Evolutionary conservation across 495 filamentous ascomycete genomes (phyloP).

Genomic region (Talaromyces wortmannii): DNA sequence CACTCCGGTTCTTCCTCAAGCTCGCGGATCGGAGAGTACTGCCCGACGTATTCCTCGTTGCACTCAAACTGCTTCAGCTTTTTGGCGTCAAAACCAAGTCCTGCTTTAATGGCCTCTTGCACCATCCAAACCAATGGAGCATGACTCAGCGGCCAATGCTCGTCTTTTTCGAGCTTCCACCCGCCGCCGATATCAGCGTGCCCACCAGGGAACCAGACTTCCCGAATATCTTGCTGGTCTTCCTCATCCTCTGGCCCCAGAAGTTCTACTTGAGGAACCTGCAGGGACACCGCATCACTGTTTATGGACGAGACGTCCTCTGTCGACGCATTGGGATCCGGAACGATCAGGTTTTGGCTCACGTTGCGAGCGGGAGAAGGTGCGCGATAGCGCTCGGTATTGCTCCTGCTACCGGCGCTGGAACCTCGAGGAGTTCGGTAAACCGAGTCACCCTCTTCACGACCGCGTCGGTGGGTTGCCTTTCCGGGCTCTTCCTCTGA

Average conservation of each 20-base stretch:
- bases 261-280: constrained; percentile 15
- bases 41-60: constrained; percentile 39
- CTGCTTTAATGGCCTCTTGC: constrained; percentile 66
- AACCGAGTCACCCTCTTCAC: constrained; percentile 20
- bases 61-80: constrained; percentile 64
- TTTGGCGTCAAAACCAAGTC: constrained; percentile 60
- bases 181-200: constrained; percentile 84
- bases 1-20: constrained; percentile 12
- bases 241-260: constrained; percentile 40
- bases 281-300: constrained; percentile 28
- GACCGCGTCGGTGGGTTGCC: constrained; percentile 12
- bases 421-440: constrained; percentile 26
- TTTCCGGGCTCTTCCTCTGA: neutral
- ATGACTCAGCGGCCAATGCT: constrained; percentile 60
- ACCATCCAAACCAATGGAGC: constrained; percentile 81
- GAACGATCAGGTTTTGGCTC: constrained; percentile 19
- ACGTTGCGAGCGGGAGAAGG: constrained; percentile 19
- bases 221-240: constrained; percentile 65
- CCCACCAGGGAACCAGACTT: constrained; percentile 78
- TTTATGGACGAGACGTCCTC: constrained; percentile 30
- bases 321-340: constrained; percentile 16
- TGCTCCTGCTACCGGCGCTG: constrained; percentile 10
- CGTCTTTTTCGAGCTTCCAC: constrained; percentile 56
- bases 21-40: constrained; percentile 35
- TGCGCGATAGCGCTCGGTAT: constrained; percentile 33